Percentiles rank a stretch among this genome's conserved stretches.
Conservation (phyloP, 139 green algal genomes). For the Chlorella sp. region DNA sequence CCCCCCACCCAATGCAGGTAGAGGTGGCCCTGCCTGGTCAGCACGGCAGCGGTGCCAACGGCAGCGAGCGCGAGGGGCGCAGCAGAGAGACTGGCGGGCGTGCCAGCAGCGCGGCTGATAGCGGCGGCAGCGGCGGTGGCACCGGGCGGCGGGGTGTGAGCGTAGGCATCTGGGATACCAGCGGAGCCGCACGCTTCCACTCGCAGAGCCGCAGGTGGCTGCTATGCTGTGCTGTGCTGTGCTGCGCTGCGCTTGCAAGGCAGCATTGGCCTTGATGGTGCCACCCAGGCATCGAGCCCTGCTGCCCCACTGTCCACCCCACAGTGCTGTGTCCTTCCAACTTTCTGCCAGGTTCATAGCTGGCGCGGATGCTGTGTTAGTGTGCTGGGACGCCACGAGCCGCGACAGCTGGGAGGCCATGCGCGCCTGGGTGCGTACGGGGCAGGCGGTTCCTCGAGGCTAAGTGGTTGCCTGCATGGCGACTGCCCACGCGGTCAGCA, state of each 20-base stretch:
- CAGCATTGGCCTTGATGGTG: too few relatives aligned
- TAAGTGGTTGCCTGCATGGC: too few relatives aligned
- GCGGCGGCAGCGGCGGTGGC: background rate
- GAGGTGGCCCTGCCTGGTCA: background rate
- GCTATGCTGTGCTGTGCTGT: background rate
- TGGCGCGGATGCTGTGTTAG: conserved; percentile 6
- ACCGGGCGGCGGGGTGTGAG: background rate
- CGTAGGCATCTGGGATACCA: conserved; percentile 12
- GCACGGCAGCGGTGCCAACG: too few relatives aligned
- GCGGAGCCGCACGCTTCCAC: conserved; percentile 12
- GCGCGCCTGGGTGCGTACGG: background rate
- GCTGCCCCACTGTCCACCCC: too few relatives aligned
- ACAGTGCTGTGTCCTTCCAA: background rate
- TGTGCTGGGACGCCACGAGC: conserved; percentile 16
- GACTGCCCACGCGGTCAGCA: too few relatives aligned
- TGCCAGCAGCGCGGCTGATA: background rate
- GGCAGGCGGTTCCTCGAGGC: background rate
- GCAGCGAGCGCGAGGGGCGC: too few relatives aligned
- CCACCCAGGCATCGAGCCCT: too few relatives aligned
- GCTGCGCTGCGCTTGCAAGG: background rate
- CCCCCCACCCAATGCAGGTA: background rate
- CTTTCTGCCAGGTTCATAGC: background rate
- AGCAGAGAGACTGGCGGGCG: too few relatives aligned
- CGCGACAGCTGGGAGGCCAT: conserved; percentile 21
- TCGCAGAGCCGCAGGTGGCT: background rate